Evolutionary conservation across 805 yeast genomes (phyloP).

Genomic region (Komagataella ulmi): DNA sequence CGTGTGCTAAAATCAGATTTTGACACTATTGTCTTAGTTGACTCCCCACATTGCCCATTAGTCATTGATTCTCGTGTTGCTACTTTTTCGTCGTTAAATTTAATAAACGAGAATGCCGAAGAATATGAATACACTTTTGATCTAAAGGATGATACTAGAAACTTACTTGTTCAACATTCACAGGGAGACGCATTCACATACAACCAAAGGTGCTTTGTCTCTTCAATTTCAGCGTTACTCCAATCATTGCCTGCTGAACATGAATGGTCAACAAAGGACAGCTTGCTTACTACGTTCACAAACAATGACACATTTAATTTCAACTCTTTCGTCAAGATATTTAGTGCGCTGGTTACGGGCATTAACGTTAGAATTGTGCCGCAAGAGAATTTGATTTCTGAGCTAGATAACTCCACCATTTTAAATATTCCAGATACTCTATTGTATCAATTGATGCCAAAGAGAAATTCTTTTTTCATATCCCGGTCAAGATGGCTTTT

Average conservation of each 20-base stretch:
- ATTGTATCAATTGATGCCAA: conserved; percentile 5
- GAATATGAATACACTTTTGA: not conserved
- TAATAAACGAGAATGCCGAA: not conserved
- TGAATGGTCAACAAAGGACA: conserved; percentile 14
- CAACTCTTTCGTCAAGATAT: conserved; percentile 19
- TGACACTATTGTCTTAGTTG: conserved; percentile 17
- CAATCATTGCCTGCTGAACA: conserved; percentile 16
- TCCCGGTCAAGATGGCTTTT: conserved; percentile 27
- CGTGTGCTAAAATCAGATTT: conserved; percentile 11
- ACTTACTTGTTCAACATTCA: not conserved
- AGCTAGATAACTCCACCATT: conserved; percentile 16
- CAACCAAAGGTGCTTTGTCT: conserved; percentile 20
- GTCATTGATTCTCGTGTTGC: conserved; percentile 1
- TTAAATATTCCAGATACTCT: conserved; percentile 16
- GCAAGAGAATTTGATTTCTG: conserved; percentile 8
- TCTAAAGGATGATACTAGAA: not conserved
- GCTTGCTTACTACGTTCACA: conserved; percentile 8
- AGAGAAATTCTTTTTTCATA: conserved; percentile 9
- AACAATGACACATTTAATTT: not conserved
- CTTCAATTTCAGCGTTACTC: conserved; percentile 19
- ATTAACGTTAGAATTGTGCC: conserved; percentile 12
- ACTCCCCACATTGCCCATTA: conserved; percentile 14
- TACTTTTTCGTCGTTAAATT: not conserved
- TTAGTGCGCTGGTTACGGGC: conserved; percentile 24
- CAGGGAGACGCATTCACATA: conserved; percentile 11